Conservation (phyloP, 306 rosid genomes). For the Prunus salicina region DNA sequence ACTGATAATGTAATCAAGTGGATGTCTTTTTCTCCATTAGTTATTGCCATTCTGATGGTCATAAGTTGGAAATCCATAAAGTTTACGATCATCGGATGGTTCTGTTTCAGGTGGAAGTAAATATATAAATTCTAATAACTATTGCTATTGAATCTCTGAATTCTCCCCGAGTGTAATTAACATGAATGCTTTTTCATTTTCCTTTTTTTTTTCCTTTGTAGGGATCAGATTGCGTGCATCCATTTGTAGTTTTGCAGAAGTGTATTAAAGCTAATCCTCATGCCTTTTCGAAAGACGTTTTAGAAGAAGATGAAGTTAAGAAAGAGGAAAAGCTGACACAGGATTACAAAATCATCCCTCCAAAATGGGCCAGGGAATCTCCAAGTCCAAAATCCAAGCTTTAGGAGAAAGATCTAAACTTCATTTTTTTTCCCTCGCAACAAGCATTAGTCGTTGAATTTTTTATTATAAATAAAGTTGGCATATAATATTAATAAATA, state of each 20-base stretch:
- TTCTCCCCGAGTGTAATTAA: neutral
- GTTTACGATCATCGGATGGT: neutral
- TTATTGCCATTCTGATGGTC: neutral
- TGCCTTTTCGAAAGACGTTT: constrained; percentile 64
- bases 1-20: neutral
- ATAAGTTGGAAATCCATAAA: neutral
- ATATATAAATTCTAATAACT: neutral
- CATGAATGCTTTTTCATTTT: neutral
- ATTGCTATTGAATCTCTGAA: neutral
- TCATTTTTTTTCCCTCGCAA: neutral
- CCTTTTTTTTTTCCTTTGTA: constrained; percentile 25
- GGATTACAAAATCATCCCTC: constrained; percentile 69
- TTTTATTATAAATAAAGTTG: neutral
- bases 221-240: constrained; percentile 92
- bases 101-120: no score
- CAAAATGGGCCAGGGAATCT: constrained; percentile 68
- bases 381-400: constrained; percentile 55
- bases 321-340: constrained; percentile 35
- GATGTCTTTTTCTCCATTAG: neutral
- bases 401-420: constrained; percentile 21
- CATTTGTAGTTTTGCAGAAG: constrained; percentile 79
- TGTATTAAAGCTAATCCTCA: constrained; percentile 87
- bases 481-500: no score
- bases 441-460: neutral
- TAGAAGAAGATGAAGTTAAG: constrained; percentile 47